phyloP scores from a whole-genome alignment of 495 filamentous ascomycete species.

The Cercophora sp. region DNA sequence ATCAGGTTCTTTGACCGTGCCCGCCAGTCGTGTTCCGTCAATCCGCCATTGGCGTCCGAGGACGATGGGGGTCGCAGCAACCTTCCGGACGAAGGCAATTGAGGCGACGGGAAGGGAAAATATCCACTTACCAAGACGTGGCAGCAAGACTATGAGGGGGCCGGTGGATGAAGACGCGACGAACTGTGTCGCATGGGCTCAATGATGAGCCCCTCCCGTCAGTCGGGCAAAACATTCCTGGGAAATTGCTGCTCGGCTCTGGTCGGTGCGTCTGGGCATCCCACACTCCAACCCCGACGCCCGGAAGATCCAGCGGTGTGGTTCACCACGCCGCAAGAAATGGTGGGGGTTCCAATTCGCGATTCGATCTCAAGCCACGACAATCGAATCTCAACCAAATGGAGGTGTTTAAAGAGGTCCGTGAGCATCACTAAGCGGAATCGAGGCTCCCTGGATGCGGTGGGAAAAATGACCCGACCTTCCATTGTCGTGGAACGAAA shows the following conservation, averaged over 20 bases:
- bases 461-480: too few species aligned
- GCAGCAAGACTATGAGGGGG: not conserved
- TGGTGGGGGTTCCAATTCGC: conserved; percentile 17
- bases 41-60: not conserved
- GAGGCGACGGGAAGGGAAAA: conserved; percentile 5
- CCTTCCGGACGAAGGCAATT: conserved; percentile 7
- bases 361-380: too few species aligned
- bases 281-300: not conserved
- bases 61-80: not conserved
- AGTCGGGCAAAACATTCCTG: not conserved
- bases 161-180: not conserved
- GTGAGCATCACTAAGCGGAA: too few species aligned
- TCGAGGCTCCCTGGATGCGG: too few species aligned
- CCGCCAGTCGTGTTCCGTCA: not conserved
- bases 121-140: not conserved
- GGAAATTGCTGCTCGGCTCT: conserved; percentile 3
- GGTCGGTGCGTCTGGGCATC: conserved; percentile 2
- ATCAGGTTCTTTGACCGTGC: not conserved
- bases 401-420: too few species aligned
- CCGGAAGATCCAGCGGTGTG: conserved; percentile 14
- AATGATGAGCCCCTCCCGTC: not conserved
- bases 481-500: too few species aligned
- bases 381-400: too few species aligned
- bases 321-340: conserved; percentile 13
- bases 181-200: not conserved